Evolutionary conservation across 1,284 basidiomycete species (phyloP).

Genomic region (Tranzscheliella williamsii): DNA sequence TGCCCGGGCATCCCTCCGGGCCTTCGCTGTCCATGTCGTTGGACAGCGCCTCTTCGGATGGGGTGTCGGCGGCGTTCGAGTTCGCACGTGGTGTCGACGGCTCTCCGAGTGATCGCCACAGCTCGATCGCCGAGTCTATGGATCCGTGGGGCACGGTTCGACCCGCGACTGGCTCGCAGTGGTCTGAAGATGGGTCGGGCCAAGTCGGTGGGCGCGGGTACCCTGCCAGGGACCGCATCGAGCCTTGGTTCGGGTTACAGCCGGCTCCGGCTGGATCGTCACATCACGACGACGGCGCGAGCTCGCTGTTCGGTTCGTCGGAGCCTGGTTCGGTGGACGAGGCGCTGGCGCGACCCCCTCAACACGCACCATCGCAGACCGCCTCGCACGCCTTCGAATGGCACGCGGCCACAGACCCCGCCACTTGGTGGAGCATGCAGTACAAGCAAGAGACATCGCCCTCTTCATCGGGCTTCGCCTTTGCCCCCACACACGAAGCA

Average conservation of each 20-base stretch:
- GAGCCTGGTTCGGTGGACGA: constrained; percentile 15
- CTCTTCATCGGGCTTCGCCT: constrained; percentile 15
- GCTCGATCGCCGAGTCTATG: constrained; percentile 31
- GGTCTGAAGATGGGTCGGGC: constrained; percentile 28
- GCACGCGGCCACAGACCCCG: constrained; percentile 12
- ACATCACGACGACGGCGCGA: constrained; percentile 1
- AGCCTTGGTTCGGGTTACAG: constrained; percentile 30
- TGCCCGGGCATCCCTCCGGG: constrained; percentile 14
- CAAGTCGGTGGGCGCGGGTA: constrained; percentile 27
- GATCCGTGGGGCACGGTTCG: constrained; percentile 27
- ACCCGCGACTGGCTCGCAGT: constrained; percentile 24
- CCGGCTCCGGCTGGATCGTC: constrained; percentile 2
- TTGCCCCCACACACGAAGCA: not conserved
- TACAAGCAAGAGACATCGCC: constrained; percentile 23
- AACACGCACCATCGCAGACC: constrained; percentile 1
- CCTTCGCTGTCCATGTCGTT: constrained; percentile 39
- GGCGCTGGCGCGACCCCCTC: not conserved
- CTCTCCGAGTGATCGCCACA: constrained; percentile 14
- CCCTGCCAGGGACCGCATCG: constrained; percentile 20
- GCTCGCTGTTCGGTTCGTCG: constrained; percentile 18
- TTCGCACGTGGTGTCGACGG: constrained; percentile 27
- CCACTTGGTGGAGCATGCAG: constrained; percentile 32
- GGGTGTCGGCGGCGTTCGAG: constrained; percentile 35
- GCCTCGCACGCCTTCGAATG: constrained; percentile 13
- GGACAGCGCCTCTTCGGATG: constrained; percentile 32